Percentiles rank a stretch among this genome's conserved stretches.
Conservation (phyloP, 2,329 filamentous ascomycete genomes). For the Westerdykella ornata region DNA sequence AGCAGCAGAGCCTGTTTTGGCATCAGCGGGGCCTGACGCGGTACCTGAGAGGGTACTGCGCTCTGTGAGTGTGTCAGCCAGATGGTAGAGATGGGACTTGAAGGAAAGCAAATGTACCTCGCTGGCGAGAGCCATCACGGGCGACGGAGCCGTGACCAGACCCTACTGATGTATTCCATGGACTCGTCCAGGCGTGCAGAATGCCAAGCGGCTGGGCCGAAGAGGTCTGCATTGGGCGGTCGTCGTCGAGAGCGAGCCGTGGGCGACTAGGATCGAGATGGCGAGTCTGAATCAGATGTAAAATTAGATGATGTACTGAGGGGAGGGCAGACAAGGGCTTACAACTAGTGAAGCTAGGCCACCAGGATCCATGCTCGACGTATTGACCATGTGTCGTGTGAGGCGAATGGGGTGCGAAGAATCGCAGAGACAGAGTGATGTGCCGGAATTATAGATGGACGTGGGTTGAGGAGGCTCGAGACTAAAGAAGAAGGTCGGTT, state of each 20-base stretch:
- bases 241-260: background rate
- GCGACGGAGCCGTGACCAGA: constrained; percentile 23
- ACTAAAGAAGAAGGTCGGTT: no score
- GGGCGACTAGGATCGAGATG: no score
- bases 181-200: background rate
- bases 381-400: no score
- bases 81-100: background rate
- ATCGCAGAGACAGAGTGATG: no score
- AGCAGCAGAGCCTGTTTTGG: constrained; percentile 62
- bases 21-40: constrained; percentile 39
- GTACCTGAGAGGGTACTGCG: constrained; percentile 21
- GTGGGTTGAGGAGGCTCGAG: no score
- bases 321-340: no score
- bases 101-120: constrained; percentile 19
- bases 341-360: no score
- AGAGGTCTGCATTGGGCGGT: background rate
- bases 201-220: constrained; percentile 1
- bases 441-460: no score
- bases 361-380: no score
- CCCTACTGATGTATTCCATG: constrained; percentile 12
- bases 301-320: no score
- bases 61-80: constrained; percentile 23
- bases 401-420: no score
- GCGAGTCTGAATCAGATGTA: no score
- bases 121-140: constrained; percentile 28